Conservation (phyloP, 1,284 basidiomycete genomes). For the Fistulinella cinereoalba region DNA sequence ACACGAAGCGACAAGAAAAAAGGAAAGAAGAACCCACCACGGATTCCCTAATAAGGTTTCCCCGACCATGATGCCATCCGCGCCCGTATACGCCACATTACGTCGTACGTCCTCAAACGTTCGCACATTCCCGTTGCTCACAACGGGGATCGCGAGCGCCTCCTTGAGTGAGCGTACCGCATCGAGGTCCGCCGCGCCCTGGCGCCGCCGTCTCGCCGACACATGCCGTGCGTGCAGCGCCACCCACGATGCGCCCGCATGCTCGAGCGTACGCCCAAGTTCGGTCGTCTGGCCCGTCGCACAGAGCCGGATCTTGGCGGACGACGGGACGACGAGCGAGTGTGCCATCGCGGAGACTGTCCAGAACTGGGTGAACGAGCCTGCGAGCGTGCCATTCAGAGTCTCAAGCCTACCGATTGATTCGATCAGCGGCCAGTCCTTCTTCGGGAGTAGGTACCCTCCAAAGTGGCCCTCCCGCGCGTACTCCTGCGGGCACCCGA, state of each 20-base stretch:
- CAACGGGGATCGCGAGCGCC: conserved; percentile 50
- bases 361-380: no score
- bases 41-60: conserved; percentile 70
- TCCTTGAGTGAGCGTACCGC: conserved; percentile 56
- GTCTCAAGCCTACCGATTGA: conserved; percentile 53
- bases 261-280: conserved; percentile 55
- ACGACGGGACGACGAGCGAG: conserved; percentile 58
- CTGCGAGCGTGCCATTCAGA: no score
- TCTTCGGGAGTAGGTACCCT: conserved; percentile 66
- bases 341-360: conserved; percentile 57
- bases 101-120: conserved; percentile 50
- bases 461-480: conserved; percentile 68
- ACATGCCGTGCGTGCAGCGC: conserved; percentile 72
- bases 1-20: not conserved
- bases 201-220: conserved; percentile 60
- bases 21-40: conserved; percentile 42
- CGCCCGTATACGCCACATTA: conserved; percentile 57
- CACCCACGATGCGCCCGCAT: conserved; percentile 61
- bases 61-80: conserved; percentile 76
- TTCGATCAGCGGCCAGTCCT: conserved; percentile 67
- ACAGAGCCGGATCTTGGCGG: conserved; percentile 62
- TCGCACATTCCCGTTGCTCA: conserved; percentile 77
- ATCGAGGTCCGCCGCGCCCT: conserved; percentile 63
- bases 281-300: conserved; percentile 49
- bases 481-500: conserved; percentile 70